Evolutionary conservation across 208 protist species (phyloP).

Genomic region (Trypanosoma boissoni): DNA sequence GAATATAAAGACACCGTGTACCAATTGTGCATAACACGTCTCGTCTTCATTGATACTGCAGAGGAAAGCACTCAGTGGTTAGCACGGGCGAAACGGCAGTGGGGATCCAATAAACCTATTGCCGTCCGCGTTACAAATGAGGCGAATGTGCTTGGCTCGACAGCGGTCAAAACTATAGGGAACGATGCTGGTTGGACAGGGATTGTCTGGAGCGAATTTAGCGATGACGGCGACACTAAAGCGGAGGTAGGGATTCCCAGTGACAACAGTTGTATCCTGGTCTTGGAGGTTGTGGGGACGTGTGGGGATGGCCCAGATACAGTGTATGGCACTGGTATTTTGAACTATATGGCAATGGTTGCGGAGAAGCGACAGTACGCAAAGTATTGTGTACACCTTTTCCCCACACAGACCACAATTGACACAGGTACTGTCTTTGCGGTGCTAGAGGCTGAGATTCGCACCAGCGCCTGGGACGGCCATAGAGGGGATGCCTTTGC

Average conservation of each 20-base stretch:
- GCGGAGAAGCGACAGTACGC: conserved; percentile 64
- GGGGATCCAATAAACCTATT: conserved; percentile 60
- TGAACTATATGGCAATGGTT: conserved; percentile 70
- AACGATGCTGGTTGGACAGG: conserved; percentile 34
- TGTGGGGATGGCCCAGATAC: conserved; percentile 17
- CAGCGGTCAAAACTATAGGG: conserved; percentile 41
- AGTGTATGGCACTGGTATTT: conserved; percentile 57
- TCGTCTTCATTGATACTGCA: conserved; percentile 81
- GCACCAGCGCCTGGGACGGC: conserved; percentile 62
- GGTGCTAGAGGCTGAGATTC: conserved; percentile 67
- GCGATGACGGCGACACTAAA: conserved; percentile 27
- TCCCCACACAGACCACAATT: conserved; percentile 62
- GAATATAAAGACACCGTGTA: conserved; percentile 31
- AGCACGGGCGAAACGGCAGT: conserved; percentile 57
- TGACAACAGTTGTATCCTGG: conserved; percentile 57
- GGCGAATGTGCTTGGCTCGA: conserved; percentile 41
- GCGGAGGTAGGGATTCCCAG: conserved; percentile 49
- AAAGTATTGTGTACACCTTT: conserved; percentile 75
- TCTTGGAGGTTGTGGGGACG: conserved; percentile 61
- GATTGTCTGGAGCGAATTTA: conserved; percentile 17
- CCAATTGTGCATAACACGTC: conserved; percentile 49
- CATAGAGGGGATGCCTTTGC: conserved; percentile 44
- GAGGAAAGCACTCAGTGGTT: conserved; percentile 72
- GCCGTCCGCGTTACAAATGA: conserved; percentile 57
- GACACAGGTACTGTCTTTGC: conserved; percentile 75